Base-by-base conservation (phyloP, 2,329 filamentous ascomycete genomes). In the Xylaria sp. region DNA sequence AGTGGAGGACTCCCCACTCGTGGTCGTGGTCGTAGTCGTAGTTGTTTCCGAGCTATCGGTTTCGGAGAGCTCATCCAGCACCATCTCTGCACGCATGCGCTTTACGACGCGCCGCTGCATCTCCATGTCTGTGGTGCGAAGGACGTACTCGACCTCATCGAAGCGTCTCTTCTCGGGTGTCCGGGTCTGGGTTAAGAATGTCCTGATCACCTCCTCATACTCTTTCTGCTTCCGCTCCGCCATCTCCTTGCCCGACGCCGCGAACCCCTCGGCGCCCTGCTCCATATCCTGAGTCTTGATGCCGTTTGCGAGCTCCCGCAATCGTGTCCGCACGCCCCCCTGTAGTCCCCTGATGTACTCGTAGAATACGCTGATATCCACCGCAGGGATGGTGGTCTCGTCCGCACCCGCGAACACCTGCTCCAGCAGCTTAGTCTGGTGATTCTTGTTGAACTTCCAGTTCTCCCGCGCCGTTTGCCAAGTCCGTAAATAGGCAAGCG, bases 381-480 rank as follows among this genome's bases (percentile, higher is more conserved):
- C 82, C 18, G 89, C 81, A 0, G 94, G 93, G 50, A 97, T 87
- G 50, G 86, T 86, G 69, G 87, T 86, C 73, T 89, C 87, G 71
- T 89, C 81, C 41, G 69, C 62, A 20, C 59, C 69, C 72, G 92
- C 89, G 77, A 97, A 93, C 53, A 92, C 82, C 82, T 97, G 90
- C 79, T 96, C 95, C 77, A 97, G 87, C 13, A 97, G 84, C 73
- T 93, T 89, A 62, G 90, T 93, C 80, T 97, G 94, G 77, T 93
- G 89, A 74, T 93, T 94, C 82, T 97, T 97, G 83, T 97, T 97
- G 84, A 97, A 98, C 80, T 97, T 97, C 95, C 95, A 98, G 73
- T 84, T 84, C 10, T 86, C 83, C 66, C 89, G 89, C 68, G 89
- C 86, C 63, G 86, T 86, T 80, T 92, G 85, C 85, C 94, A 97